phyloP scores from a whole-genome alignment of 1,284 basidiomycete genomes.

The Ganoderma leucocontextum region DNA sequence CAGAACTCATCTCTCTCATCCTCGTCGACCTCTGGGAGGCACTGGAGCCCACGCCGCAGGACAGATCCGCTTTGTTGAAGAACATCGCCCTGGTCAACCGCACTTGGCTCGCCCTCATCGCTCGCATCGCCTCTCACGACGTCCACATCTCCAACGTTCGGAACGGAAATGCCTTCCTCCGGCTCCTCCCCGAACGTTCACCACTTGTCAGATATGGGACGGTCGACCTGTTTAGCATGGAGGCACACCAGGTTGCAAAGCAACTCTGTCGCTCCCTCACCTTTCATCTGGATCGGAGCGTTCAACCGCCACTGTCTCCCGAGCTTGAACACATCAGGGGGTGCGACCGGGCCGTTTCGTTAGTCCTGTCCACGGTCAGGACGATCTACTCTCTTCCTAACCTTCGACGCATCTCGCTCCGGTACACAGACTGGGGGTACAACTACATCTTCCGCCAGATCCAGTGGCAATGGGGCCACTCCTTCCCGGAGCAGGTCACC shows the following conservation, averaged over 20 bases:
- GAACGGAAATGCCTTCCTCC: slow-evolving; percentile 38
- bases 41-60: slow-evolving; percentile 37
- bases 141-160: slow-evolving; percentile 43
- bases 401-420: slow-evolving; percentile 43
- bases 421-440: slow-evolving; percentile 46
- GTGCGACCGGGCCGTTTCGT: slow-evolving; percentile 39
- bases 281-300: slow-evolving; percentile 39
- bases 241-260: slow-evolving; percentile 34
- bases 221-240: slow-evolving; percentile 26
- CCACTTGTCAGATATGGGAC: slow-evolving; percentile 17
- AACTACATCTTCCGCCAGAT: slow-evolving; percentile 46
- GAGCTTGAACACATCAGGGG: slow-evolving; percentile 30
- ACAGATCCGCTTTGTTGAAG: slow-evolving; percentile 44
- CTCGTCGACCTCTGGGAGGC: slow-evolving; percentile 45
- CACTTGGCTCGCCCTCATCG: slow-evolving; percentile 41
- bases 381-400: slow-evolving; percentile 43
- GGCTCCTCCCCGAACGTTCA: slow-evolving; percentile 35
- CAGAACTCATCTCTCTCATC: slow-evolving; percentile 48
- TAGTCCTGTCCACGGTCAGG: slow-evolving; percentile 38
- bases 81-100: slow-evolving; percentile 43
- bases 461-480: slow-evolving; percentile 36
- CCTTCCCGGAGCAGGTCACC: slow-evolving; percentile 44
- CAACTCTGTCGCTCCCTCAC: slow-evolving; percentile 39
- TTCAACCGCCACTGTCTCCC: slow-evolving; percentile 12
- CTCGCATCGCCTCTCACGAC: slow-evolving; percentile 42